Evolutionary conservation across 2,329 filamentous ascomycete genomes (phyloP), one percentile per base, ranked within the genome.

Genomic region (Aspergillus sclerotialis): DNA sequence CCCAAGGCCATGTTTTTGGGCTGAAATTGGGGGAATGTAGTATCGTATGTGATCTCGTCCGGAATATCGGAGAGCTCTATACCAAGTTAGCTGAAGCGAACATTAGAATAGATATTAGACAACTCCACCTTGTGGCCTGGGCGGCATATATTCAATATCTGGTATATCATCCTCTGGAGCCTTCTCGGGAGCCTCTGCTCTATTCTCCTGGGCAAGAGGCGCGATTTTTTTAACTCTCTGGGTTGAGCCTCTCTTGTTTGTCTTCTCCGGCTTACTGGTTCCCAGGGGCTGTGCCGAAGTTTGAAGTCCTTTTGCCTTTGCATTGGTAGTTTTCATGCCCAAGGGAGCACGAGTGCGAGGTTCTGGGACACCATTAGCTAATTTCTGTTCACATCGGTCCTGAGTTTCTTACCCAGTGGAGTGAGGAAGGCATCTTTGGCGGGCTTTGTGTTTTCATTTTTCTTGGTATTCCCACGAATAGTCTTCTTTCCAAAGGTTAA

Each of bases 301-400:
- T 43, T 83, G 80, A 45, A 79, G 73, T 32, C 70, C 72, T 55
- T 71, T 77, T 39, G 81, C 75, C 68, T 94, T 96, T 35, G 85
- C 87, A 61, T 98, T 98, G 33, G 92, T 96, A 1, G 90, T 96
- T 64, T 98, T 98, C 71, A 86, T 82, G 21, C 90, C 90, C 30
- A 98, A 68, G 9, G 87, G 84, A 24, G 89, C 88, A 52, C 90
- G 80, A 39, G 70, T 80, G 39, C 79, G 78, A 32, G 80, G 73
- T 36, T 73, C 78, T 81, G 41, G 36, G 43, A 31, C 28, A 17
- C 21, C 28, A 21, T 32, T 25, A 16, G 36, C 37, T 21, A 38
- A 41, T 32, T 37, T 29, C 23, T 30, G 39, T 30, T 30, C 23
- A 26, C 30, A 25, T n/a, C n/a, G n/a, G n/a, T n/a, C n/a, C 12